Evolutionary conservation across 331 rosid species (phyloP), one percentile per base, ranked within the genome.

Genomic region (Cydonia oblonga): DNA sequence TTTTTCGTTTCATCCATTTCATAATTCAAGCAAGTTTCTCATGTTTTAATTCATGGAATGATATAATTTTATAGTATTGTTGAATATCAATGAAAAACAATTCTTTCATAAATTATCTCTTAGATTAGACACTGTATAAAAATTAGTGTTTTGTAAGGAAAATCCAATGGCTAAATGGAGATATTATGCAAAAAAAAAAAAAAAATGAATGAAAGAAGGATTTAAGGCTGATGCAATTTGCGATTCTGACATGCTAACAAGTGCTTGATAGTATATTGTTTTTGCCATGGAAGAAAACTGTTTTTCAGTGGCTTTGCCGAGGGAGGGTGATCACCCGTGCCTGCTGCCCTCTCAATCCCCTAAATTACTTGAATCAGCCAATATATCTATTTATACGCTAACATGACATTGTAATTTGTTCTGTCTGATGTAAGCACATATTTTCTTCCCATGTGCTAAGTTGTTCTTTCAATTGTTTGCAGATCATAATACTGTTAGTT

Each of bases 401-500:
- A 49, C 54, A 35, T 33, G 74, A 53, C 18, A 33, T 32, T 64
- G n/a, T 33, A 30, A 64, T 18, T 32, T 33, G 49, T 64, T 11
- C 16, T n/a, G 14, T 51, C 35, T 33, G 33, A 70, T 71, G 38
- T 35, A 19, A 59, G 38, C 66, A n/a, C 29, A 14, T 40, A 6
- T 9, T 24, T 46, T 60, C 32, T 60, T 20, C 40, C 28, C 71
- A 46, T 59, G 7, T 56, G 11, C 5, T 28, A 26, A 60, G 24
- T 63, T 60, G 40, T 18, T 18, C 20, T 33, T 35, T 7, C 8
- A 40, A 9, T 42, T 29, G 29, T 58, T 74, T 74, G 81, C 87
- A 92, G 98, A 84, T 92, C 63, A 79, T 92, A 77, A 59, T 90
- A 79, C 68, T 84, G 69, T 12, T 82, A 56, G 28, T 88, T 79